Conservation (phyloP, 2,329 filamentous ascomycete genomes). For the Lachnellula suecica region DNA sequence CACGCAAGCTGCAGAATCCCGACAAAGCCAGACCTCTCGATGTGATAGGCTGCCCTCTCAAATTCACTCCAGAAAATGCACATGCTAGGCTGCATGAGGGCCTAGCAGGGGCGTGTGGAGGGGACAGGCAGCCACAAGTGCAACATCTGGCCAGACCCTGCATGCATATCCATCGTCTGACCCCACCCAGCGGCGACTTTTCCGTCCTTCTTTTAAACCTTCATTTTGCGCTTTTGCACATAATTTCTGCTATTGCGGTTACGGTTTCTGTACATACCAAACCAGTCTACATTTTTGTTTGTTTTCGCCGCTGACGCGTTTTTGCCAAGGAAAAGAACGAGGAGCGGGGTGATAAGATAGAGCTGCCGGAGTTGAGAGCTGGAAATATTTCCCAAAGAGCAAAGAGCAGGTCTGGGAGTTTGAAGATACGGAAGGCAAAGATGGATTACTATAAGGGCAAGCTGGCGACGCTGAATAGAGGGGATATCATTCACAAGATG, state of each 20-base stretch:
- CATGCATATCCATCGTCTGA: no score
- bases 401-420: no score
- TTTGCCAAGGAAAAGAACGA: no score
- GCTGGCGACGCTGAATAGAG: background rate
- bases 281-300: no score
- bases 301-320: no score
- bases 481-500: slow-evolving; percentile 9
- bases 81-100: background rate
- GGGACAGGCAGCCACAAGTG: background rate
- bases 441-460: slow-evolving; percentile 14
- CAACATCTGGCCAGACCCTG: background rate
- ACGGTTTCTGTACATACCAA: no score
- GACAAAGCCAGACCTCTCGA: no score
- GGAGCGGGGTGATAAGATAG: no score
- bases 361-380: no score
- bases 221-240: background rate
- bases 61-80: background rate
- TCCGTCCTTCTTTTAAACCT: background rate
- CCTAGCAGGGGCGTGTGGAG: background rate
- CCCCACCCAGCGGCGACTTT: no score
- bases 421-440: background rate
- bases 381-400: no score
- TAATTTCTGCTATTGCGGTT: background rate
- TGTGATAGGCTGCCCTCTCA: background rate
- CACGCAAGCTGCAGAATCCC: background rate